Evolutionary conservation across 73 alveolate genomes (phyloP), one percentile per base, ranked within the genome.

Genomic region (Tetrahymena borealis): DNA sequence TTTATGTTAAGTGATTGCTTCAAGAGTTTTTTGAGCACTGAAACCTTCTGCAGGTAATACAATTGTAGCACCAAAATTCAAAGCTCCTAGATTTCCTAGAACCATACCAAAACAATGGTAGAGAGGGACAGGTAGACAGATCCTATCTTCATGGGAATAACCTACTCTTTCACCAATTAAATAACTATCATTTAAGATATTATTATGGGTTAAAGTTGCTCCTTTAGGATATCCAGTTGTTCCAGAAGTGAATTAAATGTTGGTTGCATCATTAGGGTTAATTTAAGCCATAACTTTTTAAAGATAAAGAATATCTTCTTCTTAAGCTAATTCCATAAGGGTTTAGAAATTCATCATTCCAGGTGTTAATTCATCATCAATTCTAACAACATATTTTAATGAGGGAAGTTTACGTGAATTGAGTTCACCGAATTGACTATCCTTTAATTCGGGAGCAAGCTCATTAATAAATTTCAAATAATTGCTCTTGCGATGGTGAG

Each of bases 21-120:
- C 94, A 90, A 97, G 40, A 3, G 98, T 79, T 28, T 94, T 94
- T 38, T 35, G 91, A 1, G 99, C 96, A 79, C 90, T 90, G 93
- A 97, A 97, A 7, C 97, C 97, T 37, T 93, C 98, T 42, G 95
- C 43, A 33, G 99, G 99, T 38, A 91, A 95, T 31, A 97, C 96
- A 95, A 95, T 95, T 11, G 98, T 78, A 8, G 98, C 94, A n/a
- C 99, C 99, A 60, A 93, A 94, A 36, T 91, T 94, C 39, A 97
- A 36, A 39, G 97, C 95, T 9, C 96, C 95, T 8, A 97, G 93
- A 92, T 95, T 96, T 18, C 99, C 99, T 40, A 97, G 39, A 9
- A 97, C 99, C 99, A 97, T 97, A 7, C 99, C 99, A 41, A 97
- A 97, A 91, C 99, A 97, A 38, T 97, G 99, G 90, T 97, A 96